Evolutionary conservation across 495 filamentous ascomycete genomes (phyloP), one percentile per base, ranked within the genome.

Genomic region (Melanomma pulvis-pyrius): DNA sequence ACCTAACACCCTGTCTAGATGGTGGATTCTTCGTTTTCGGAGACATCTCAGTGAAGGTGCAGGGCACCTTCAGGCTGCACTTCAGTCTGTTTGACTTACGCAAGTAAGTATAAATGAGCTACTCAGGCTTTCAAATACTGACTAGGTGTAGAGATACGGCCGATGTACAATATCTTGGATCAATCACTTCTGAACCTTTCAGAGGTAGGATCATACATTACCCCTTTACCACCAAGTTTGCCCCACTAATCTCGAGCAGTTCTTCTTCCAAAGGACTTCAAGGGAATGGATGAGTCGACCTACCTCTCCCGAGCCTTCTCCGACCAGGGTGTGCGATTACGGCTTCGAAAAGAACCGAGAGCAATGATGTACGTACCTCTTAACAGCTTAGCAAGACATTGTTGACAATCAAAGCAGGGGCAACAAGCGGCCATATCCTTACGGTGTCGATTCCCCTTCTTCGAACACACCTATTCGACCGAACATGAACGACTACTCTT

Each of bases 11-110:
- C 8, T 7, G 30, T 13, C n/a, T 19, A 84, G 93, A 97, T 82
- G 93, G 92, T 13, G 92, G 90, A 1, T 98, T 96, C 80, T 98
- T 98, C 65, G 90, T 98, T n/a, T 98, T 96, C 77, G 90, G 90
- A 6, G 94, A 98, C 75, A 79, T 98, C 19, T 97, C 93, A 0
- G 86, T 96, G 26, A 89, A 90, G 74, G 81, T 90, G 21, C 89
- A 92, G 68, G 94, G 94, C 25, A 82, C 83, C 5, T 96, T 86
- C 68, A 81, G 90, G 26, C 80, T 98, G 65, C 87, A 89, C 44
- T 98, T 98, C 74, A 92, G 86, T 59, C 83, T 98, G 26, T 93
- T 90, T 72, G 92, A 97, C 76, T 88, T 96, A 81, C 79, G 81
- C 59, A 88, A 88, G 88, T 90, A 75, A 74, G 85, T 76, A 32